phyloP scores from a whole-genome alignment of 225 moss, liverwort and hornwort genomes.

The Pseudoscleropodium purum region DNA sequence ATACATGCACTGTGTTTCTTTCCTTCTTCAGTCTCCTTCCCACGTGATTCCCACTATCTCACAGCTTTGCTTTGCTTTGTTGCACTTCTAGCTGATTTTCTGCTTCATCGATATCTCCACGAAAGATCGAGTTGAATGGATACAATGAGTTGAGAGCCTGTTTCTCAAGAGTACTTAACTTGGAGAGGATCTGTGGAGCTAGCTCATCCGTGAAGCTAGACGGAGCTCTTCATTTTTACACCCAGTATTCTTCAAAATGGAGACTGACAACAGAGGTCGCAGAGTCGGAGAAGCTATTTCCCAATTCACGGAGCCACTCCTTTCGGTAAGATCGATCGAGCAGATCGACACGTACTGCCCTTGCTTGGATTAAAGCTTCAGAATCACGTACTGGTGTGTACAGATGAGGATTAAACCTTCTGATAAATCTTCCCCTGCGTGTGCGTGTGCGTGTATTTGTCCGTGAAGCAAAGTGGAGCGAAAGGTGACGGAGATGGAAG shows the following conservation, averaged over 20 bases:
- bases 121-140: not conserved
- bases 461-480: not conserved
- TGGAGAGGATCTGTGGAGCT: not conserved
- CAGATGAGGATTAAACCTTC: not conserved
- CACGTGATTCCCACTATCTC: not conserved
- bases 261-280: not conserved
- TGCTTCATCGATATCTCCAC: not conserved
- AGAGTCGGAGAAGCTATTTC: not conserved
- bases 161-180: not conserved
- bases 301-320: constrained; percentile 3
- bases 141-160: not conserved
- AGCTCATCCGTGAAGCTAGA: not conserved
- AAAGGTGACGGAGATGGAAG: not conserved
- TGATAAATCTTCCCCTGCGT: not conserved
- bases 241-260: not conserved
- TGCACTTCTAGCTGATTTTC: not conserved
- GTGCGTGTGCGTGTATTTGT: not conserved
- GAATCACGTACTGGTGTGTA: not conserved
- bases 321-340: constrained; percentile 7
- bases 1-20: not conserved
- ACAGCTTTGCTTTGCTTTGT: not conserved
- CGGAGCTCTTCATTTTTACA: not conserved
- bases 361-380: not conserved
- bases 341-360: not conserved
- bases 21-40: not conserved